Evolutionary conservation across 2,329 filamentous ascomycete species (phyloP).

Genomic region (Simplicillium aogashimaense): DNA sequence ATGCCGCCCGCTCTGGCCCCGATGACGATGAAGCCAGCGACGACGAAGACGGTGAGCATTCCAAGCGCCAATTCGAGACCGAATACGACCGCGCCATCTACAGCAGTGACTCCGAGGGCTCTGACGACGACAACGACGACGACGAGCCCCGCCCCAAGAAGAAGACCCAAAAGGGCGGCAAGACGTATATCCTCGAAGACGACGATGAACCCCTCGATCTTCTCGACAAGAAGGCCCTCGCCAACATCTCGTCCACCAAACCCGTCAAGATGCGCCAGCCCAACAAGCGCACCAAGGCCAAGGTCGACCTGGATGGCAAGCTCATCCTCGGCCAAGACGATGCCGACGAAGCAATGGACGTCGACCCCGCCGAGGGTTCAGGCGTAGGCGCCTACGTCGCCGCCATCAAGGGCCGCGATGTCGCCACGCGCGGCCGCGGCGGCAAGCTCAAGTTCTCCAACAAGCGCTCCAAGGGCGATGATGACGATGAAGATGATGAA

Average conservation of each 20-base stretch:
- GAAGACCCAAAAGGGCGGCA: slow-evolving; percentile 50
- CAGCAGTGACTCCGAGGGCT: slow-evolving; percentile 55
- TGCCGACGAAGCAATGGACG: slow-evolving; percentile 48
- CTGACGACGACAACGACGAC: slow-evolving; percentile 51
- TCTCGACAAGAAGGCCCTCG: slow-evolving; percentile 77
- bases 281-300: slow-evolving; percentile 52
- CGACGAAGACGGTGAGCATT: slow-evolving; percentile 36
- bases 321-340: slow-evolving; percentile 58
- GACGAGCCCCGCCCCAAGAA: slow-evolving; percentile 29
- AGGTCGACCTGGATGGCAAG: slow-evolving; percentile 68
- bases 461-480: slow-evolving; percentile 35
- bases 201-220: slow-evolving; percentile 93
- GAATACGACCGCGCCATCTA: slow-evolving; percentile 97
- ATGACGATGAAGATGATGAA: slow-evolving; percentile 35
- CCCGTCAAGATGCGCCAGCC: slow-evolving; percentile 55
- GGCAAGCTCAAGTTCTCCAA: slow-evolving; percentile 66
- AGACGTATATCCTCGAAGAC: slow-evolving; percentile 85
- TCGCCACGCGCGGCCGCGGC: slow-evolving; percentile 52
- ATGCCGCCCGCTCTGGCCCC: slow-evolving; percentile 47
- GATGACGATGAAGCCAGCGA: slow-evolving; percentile 48
- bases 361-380: slow-evolving; percentile 47
- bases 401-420: slow-evolving; percentile 58
- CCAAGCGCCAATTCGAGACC: slow-evolving; percentile 64
- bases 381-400: slow-evolving; percentile 61
- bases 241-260: slow-evolving; percentile 87